Conservation (phyloP, 345 rosid genomes). For the Acer saccharum region DNA sequence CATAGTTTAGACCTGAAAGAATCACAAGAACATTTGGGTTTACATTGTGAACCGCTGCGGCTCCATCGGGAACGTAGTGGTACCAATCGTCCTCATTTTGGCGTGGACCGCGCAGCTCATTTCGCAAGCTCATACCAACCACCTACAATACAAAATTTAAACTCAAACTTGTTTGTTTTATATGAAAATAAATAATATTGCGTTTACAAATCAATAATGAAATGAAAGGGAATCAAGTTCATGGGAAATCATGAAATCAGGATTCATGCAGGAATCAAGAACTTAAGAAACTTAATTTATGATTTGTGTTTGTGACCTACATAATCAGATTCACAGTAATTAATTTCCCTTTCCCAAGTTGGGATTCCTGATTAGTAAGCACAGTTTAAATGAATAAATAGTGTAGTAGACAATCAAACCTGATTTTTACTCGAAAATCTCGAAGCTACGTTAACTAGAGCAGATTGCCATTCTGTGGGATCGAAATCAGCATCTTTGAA, state of each 20-base stretch:
- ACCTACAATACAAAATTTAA: conserved; percentile 18
- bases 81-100: conserved; percentile 49
- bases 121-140: conserved; percentile 45
- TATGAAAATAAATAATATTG: background rate
- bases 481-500: conserved; percentile 41
- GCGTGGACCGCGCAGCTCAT: conserved; percentile 51
- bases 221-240: too few relatives aligned
- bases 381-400: too few relatives aligned
- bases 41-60: conserved; percentile 39
- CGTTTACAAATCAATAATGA: too few relatives aligned
- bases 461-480: conserved; percentile 42
- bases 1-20: conserved; percentile 47
- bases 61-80: conserved; percentile 31
- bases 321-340: too few relatives aligned
- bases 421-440: conserved; percentile 24
- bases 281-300: too few relatives aligned
- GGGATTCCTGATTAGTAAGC: too few relatives aligned
- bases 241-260: too few relatives aligned
- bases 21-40: conserved; percentile 47
- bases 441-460: conserved; percentile 32
- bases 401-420: conserved; percentile 9
- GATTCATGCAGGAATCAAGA: too few relatives aligned
- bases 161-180: background rate
- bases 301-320: too few relatives aligned
- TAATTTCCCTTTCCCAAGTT: too few relatives aligned